Conservation (phyloP, 257 asterid genomes). For the Osmanthus fragrans region DNA sequence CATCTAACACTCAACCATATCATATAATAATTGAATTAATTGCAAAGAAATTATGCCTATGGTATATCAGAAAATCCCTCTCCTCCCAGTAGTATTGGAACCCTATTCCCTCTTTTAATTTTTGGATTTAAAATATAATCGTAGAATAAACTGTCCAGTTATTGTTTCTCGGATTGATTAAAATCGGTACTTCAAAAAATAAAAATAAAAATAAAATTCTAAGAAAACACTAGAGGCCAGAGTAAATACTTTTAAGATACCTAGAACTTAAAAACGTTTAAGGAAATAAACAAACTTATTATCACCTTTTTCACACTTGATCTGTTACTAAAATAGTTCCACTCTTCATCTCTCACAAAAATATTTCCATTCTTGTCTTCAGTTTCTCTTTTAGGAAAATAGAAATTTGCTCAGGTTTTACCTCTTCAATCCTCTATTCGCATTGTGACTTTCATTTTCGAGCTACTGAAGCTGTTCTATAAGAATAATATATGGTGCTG, state of each 20-base stretch:
- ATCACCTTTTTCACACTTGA: not conserved
- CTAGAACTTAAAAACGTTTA: not conserved
- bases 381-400: not conserved
- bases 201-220: too few species aligned
- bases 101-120: not conserved
- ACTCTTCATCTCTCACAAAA: too few species aligned
- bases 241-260: not conserved
- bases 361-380: not conserved
- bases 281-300: not conserved
- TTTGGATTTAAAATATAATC: not conserved
- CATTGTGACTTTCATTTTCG: not conserved
- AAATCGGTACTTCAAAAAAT: not conserved
- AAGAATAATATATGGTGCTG: not conserved
- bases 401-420: not conserved
- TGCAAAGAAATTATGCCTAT: not conserved
- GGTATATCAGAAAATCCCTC: not conserved
- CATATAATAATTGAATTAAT: too few species aligned
- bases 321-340: not conserved
- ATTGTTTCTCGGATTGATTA: not conserved
- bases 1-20: not conserved
- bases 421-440: not conserved
- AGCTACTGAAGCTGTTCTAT: not conserved
- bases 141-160: not conserved
- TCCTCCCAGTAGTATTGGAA: not conserved
- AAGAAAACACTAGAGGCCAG: not conserved